Conservation (phyloP, 176 grass and related monocot genomes). For the Eragrostis nindensis region DNA sequence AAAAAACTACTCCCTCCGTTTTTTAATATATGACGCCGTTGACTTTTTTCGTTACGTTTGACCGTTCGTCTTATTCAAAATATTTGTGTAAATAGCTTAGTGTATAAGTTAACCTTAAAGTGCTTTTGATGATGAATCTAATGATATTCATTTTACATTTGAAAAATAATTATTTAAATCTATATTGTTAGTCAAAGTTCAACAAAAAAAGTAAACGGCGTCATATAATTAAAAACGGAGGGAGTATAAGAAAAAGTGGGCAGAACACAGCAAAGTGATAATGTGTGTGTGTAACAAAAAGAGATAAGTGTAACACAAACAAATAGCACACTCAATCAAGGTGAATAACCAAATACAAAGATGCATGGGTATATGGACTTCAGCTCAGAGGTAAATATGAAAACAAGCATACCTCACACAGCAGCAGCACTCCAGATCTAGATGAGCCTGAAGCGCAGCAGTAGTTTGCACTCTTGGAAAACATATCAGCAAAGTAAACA, state of each 20-base stretch:
- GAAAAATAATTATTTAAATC: too few species aligned
- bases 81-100: too few species aligned
- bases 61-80: too few species aligned
- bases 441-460: constrained; percentile 66
- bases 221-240: too few species aligned
- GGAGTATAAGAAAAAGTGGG: background rate
- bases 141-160: too few species aligned
- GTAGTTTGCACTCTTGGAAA: constrained; percentile 99
- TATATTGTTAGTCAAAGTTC: too few species aligned
- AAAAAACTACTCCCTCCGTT: too few species aligned
- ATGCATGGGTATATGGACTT: background rate
- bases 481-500: constrained; percentile 96
- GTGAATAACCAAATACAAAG: background rate
- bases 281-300: background rate
- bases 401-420: constrained; percentile 72
- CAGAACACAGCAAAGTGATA: background rate
- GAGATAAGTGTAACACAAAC: constrained; percentile 9
- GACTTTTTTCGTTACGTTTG: too few species aligned
- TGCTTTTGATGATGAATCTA: too few species aligned
- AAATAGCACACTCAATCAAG: background rate
- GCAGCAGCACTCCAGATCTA: constrained; percentile 84
- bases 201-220: too few species aligned
- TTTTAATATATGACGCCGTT: too few species aligned
- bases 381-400: background rate
- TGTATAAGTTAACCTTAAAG: too few species aligned